Evolutionary conservation across 768 basidiomycete genomes (phyloP).

Genomic region (Melanogaster broomeanus): DNA sequence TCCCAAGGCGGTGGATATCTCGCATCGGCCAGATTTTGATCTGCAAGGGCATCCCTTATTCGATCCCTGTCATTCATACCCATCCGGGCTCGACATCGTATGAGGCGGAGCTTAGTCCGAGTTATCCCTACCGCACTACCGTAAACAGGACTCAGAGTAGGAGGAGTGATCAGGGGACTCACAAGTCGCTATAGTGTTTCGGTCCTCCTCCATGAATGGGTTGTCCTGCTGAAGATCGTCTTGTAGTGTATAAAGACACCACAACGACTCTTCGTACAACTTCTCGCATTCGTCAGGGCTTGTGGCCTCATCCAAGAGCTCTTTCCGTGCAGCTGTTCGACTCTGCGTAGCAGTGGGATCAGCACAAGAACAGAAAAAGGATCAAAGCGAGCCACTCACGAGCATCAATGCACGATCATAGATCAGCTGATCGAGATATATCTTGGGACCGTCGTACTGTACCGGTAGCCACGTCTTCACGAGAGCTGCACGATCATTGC

Average conservation of each 20-base stretch:
- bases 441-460: conserved; percentile 79
- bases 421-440: conserved; percentile 86
- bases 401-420: conserved; percentile 89
- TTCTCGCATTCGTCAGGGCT: conserved; percentile 86
- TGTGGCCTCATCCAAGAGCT: conserved; percentile 77
- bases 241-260: conserved; percentile 90
- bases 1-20: conserved; percentile 75
- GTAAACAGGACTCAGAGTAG: conserved; percentile 4
- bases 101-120: conserved; percentile 79
- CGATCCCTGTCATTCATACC: conserved; percentile 73
- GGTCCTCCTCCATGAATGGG: conserved; percentile 83
- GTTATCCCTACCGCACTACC: conserved; percentile 66
- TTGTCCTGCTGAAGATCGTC: conserved; percentile 87
- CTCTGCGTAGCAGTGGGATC: conserved; percentile 52
- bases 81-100: conserved; percentile 77
- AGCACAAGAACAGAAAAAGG: background rate
- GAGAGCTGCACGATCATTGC: conserved; percentile 86
- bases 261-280: conserved; percentile 92
- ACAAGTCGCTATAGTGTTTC: conserved; percentile 78
- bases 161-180: conserved; percentile 25
- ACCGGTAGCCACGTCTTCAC: conserved; percentile 87
- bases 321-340: conserved; percentile 88
- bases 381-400: conserved; percentile 47
- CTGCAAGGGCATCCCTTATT: conserved; percentile 72
- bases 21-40: conserved; percentile 76